These are phyloP conservation scores for Corylus heterophylla DNA, from an alignment of 306 rosid genomes.

Conservation along the genomic window DNA sequence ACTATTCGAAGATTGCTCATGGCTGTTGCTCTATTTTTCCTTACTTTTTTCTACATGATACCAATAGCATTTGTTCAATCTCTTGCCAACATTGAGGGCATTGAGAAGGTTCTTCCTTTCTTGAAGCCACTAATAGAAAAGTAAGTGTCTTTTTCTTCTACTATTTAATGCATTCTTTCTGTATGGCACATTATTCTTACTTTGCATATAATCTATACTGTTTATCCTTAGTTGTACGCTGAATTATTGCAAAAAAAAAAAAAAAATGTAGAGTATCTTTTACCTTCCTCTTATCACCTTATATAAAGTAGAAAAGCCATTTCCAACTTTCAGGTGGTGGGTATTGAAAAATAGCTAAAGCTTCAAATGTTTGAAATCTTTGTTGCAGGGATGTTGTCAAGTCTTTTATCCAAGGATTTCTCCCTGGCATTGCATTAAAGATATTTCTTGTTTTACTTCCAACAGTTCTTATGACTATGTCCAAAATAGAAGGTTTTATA, in stretches of 20 bases:
- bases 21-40: conserved; percentile 52
- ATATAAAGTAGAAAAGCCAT: neutral
- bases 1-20: conserved; percentile 63
- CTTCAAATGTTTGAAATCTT: conserved; percentile 31
- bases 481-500: conserved; percentile 70
- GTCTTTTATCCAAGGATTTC: conserved; percentile 84
- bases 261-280: neutral
- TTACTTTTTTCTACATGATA: conserved; percentile 80
- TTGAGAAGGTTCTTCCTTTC: conserved; percentile 78
- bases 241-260: neutral
- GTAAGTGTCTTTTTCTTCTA: conserved; percentile 49
- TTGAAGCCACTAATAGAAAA: conserved; percentile 58
- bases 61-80: conserved; percentile 93
- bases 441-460: conserved; percentile 78
- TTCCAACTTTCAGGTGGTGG: conserved; percentile 6
- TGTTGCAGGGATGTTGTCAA: conserved; percentile 57
- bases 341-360: conserved; percentile 12
- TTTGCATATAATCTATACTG: neutral
- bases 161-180: conserved; percentile 13
- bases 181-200: neutral
- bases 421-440: conserved; percentile 88
- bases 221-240: neutral
- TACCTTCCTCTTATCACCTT: neutral
- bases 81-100: conserved; percentile 81
- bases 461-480: conserved; percentile 71